Evolutionary conservation across 768 basidiomycete species (phyloP).

Genomic region (Boletus rufocinnamomeus): DNA sequence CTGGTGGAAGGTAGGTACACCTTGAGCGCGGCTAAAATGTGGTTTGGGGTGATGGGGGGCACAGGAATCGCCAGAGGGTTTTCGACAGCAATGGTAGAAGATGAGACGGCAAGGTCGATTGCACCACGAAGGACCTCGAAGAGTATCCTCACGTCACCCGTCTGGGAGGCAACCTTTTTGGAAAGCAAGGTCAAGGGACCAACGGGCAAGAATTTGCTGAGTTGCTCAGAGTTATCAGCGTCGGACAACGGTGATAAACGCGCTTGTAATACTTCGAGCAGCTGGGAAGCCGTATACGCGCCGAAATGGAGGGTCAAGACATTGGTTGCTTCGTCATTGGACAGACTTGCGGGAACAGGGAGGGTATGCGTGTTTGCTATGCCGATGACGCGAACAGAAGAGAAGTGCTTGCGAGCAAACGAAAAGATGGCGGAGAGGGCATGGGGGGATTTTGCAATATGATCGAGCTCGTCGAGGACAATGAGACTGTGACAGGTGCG

Average conservation of each 20-base stretch:
- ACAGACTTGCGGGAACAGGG: conserved; percentile 51
- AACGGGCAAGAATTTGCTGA: conserved; percentile 59
- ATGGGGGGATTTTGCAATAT: conserved; percentile 64
- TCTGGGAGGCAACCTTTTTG: conserved; percentile 78
- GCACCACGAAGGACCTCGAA: conserved; percentile 82
- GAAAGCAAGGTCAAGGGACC: conserved; percentile 69
- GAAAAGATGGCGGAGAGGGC: conserved; percentile 65
- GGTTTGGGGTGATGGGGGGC: conserved; percentile 57
- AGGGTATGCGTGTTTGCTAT: conserved; percentile 92
- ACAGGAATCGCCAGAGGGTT: conserved; percentile 37
- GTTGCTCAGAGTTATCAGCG: conserved; percentile 28
- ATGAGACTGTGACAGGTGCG: conserved; percentile 52
- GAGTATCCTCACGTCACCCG: conserved; percentile 79
- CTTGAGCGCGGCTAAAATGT: conserved; percentile 78
- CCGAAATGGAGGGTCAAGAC: conserved; percentile 76
- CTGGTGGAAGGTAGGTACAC: conserved; percentile 55
- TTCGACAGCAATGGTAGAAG: conserved; percentile 19
- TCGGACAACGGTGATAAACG: conserved; percentile 59
- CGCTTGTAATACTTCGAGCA: conserved; percentile 66
- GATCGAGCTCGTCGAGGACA: conserved; percentile 86
- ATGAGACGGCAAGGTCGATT: conserved; percentile 64
- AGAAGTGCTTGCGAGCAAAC: conserved; percentile 53
- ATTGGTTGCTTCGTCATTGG: conserved; percentile 37
- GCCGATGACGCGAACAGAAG: conserved; percentile 68
- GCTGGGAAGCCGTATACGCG: conserved; percentile 73